phyloP scores from a whole-genome alignment of 257 asterid species.

The Primulina tabacum region DNA sequence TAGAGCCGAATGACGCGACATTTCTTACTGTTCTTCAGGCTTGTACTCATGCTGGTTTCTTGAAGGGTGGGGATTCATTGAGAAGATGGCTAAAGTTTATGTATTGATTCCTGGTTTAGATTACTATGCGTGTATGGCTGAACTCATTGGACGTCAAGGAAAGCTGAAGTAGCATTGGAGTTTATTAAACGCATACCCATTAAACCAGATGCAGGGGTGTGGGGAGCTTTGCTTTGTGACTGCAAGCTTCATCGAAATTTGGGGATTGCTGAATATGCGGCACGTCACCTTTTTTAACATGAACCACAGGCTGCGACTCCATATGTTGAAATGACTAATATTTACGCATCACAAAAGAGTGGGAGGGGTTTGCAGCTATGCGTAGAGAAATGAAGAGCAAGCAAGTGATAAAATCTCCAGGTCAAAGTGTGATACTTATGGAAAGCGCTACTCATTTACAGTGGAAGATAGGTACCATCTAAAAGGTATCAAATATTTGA shows the following conservation, averaged over 20 bases:
- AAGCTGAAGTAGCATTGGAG: slow-evolving; percentile 49
- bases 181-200: slow-evolving; percentile 49
- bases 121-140: slow-evolving; percentile 61
- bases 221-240: slow-evolving; percentile 64
- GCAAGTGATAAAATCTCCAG: slow-evolving; percentile 53
- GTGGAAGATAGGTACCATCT: slow-evolving; percentile 58
- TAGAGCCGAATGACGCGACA: slow-evolving; percentile 56
- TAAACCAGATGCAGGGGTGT: slow-evolving; percentile 63
- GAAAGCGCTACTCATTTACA: slow-evolving; percentile 42
- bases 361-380: slow-evolving; percentile 49
- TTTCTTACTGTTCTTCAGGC: slow-evolving; percentile 75
- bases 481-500: slow-evolving; percentile 35
- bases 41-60: slow-evolving; percentile 66
- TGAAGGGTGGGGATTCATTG: slow-evolving; percentile 45
- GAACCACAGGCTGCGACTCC: slow-evolving; percentile 67
- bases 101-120: slow-evolving; percentile 40
- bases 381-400: slow-evolving; percentile 49
- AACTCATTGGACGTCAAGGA: slow-evolving; percentile 63
- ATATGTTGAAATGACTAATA: slow-evolving; percentile 66
- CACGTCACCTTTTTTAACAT: slow-evolving; percentile 38
- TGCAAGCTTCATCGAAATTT: slow-evolving; percentile 53
- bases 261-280: slow-evolving; percentile 55
- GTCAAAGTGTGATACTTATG: slow-evolving; percentile 52
- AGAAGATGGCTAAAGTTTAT: slow-evolving; percentile 40
- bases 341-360: slow-evolving; percentile 58